Base-by-base conservation (phyloP, 257 asterid species). In the Solanum appendiculatum region DNA sequence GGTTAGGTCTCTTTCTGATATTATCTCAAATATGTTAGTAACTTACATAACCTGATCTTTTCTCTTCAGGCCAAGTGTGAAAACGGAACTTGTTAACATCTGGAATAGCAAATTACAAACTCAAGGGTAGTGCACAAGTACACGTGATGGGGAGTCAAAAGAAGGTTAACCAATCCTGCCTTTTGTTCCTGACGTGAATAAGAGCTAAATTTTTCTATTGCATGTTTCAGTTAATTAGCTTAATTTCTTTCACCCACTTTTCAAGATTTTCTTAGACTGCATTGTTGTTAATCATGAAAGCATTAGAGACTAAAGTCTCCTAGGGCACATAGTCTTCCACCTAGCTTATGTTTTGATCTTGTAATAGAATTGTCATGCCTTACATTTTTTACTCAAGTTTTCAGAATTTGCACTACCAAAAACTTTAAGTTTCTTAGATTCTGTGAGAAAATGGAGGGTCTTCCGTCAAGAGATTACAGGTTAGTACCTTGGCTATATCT, bases 391-490 rank as follows among this genome's bases (percentile, higher is more conserved):
- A 23, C 25, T 34, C 39, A 23, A 73, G 51, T 87, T 69, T 93
- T 88, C 93, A 93, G 98, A 91, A 88, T 77, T 60, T 51, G 89
- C 75, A 23, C 48, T 90, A 82, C 88, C 88, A 86, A 93, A 88
- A 82, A 77, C 56, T 72, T 88, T 85, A 87, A 92, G 88, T 86
- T 72, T 88, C 85, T 75, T 90, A 16, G 89, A 88, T 85, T 82
- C 87, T 87, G 88, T 90, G 81, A 6, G 87, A 86, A 95, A 95
- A 89, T 93, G 96, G 97, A 92, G 91, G 89, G 90, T 88, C 82
- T 44, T 58, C 86, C 82, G 83, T 68, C 88, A 85, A 37, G 90
- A 91, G 40, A 44, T 86, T 89, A 86, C 88, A 74, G 99, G 94
- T 87, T 88, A 89, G 98, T 88, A 80, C 39, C 87, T 82, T 85